Percentiles rank a stretch among this genome's conserved stretches.
Conservation (phyloP, 768 basidiomycete genomes). For the Tylopilus cervinicoccineus region DNA sequence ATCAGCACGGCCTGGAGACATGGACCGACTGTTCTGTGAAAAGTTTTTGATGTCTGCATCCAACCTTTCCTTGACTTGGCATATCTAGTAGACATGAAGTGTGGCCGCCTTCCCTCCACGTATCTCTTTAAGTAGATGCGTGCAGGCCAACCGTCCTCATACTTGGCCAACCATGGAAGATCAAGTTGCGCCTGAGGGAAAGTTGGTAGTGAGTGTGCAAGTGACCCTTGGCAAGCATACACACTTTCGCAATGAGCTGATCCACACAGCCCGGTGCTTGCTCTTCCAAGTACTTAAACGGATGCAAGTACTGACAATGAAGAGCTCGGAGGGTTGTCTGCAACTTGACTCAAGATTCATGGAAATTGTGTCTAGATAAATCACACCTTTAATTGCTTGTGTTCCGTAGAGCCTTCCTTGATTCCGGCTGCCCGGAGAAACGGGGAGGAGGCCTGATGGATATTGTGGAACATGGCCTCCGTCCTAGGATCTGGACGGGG, state of each 20-base stretch:
- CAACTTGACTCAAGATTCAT: not conserved
- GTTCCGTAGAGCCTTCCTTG: not conserved
- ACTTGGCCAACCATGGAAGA: slow-evolving; percentile 19
- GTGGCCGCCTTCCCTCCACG: slow-evolving; percentile 4
- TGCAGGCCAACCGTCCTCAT: slow-evolving; percentile 19
- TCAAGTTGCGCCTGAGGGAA: slow-evolving; percentile 3
- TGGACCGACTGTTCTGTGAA: not conserved
- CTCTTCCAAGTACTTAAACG: slow-evolving; percentile 17
- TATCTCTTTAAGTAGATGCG: slow-evolving; percentile 20
- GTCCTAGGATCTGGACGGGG: not conserved
- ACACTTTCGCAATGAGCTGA: slow-evolving; percentile 6
- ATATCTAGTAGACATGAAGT: not conserved
- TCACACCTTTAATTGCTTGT: slow-evolving; percentile 9
- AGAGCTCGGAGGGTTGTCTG: slow-evolving; percentile 11
- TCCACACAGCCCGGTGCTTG: slow-evolving; percentile 8
- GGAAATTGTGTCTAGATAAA: not conserved
- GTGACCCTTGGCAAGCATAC: not conserved
- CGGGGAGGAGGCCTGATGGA: not conserved
- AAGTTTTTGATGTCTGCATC: not conserved
- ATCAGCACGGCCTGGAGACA: not conserved
- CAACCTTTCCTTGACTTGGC: not conserved
- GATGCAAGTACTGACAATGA: slow-evolving; percentile 3
- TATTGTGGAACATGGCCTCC: not conserved
- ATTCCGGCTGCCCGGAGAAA: slow-evolving; percentile 9
- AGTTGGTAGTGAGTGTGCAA: not conserved